Evolutionary conservation across 495 filamentous ascomycete genomes (phyloP), one percentile per base, ranked within the genome.

Genomic region (Xylaria grammica): DNA sequence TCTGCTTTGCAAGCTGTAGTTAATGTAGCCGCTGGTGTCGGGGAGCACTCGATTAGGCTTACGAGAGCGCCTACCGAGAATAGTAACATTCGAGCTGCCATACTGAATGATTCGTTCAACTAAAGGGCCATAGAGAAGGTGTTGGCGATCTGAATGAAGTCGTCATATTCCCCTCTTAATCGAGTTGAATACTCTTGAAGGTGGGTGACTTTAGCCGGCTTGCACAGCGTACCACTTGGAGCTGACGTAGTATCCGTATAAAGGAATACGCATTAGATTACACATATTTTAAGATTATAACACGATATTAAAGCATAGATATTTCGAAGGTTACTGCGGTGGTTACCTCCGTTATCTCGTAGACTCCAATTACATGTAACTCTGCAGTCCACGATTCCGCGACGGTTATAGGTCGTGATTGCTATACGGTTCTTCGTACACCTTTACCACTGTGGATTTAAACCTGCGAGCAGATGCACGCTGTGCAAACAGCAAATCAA

Each of bases 151-250:
- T 20, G 11, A 20, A n/a, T 2, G 49, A 10, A 52, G 13, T 8
- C 32, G 8, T n/a, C 3, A 53, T 11, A 19, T 9, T 10, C 11
- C 5, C 9, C 17, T 19, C 4, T 6, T 22, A 0, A 7, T 34
- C 26, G 50, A 11, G 34, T 36, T 34, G 27, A 53, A 9, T 9
- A 10, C 50, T 19, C n/a, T 19, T 32, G 3, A 34, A 11, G 3
- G 1, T 27, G 30, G 15, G 50, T 8, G 50, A 53, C 29, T 53
- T 53, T 53, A 53, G 29, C 50, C 50, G 50, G 50, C 3, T 26
- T 20, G 11, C 26, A 27, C 9, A 52, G 27, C 27, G 30, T 19
- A 52, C n/a, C 4, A 32, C 24, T 10, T 49, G 20, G 26, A 4
- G 9, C 26, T 51, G 48, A 51, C 9, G 15, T 51, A n/a, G 5